Percentiles rank a stretch among this genome's conserved stretches.
Evolutionary conservation across 257 asterid species (phyloP).

Genomic region (Solanum commersonii): DNA sequence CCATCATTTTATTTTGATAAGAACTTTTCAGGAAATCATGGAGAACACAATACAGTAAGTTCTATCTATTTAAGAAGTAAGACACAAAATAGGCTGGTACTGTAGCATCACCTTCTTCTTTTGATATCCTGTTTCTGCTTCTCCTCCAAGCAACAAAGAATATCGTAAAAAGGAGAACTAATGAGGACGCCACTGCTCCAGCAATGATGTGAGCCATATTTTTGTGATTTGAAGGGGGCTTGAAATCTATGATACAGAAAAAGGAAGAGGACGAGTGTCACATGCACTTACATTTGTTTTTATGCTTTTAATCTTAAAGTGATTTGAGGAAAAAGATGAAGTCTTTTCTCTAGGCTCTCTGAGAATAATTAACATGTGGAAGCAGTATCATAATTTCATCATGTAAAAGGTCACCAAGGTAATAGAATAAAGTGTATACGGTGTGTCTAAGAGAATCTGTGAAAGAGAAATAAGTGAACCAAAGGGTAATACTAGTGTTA

Average conservation of each 20-base stretch:
- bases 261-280: too few relatives aligned
- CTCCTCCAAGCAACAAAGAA: background rate
- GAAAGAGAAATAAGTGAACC: background rate
- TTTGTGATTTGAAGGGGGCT: background rate
- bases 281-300: too few relatives aligned
- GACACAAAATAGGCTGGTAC: background rate
- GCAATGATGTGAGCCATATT: background rate
- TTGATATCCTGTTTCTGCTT: background rate
- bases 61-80: too few relatives aligned
- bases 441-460: background rate
- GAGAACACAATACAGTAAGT: background rate
- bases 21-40: background rate
- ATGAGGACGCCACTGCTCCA: background rate
- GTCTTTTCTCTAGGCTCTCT: too few relatives aligned
- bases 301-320: too few relatives aligned
- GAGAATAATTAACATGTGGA: too few relatives aligned
- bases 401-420: too few relatives aligned
- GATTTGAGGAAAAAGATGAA: too few relatives aligned
- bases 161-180: background rate
- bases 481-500: background rate
- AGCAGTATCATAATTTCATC: too few relatives aligned
- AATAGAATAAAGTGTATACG: too few relatives aligned
- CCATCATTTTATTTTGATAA: background rate
- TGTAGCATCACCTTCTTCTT: background rate
- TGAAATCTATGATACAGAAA: background rate